Evolutionary conservation across 2,329 filamentous ascomycete genomes (phyloP).

Genomic region (Moelleriella libera): DNA sequence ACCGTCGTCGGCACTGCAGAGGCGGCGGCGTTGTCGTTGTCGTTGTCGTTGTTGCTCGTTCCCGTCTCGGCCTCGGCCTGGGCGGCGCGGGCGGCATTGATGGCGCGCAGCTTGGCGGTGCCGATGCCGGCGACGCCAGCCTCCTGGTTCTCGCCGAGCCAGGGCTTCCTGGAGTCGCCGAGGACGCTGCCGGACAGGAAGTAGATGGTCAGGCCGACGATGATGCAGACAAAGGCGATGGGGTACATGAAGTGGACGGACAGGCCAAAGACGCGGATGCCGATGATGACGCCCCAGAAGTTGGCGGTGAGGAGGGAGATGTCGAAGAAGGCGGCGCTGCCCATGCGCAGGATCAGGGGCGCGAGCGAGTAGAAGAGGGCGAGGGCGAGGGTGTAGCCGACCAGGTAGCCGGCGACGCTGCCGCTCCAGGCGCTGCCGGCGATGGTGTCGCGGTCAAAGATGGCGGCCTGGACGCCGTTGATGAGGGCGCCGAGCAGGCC

Average conservation of each 20-base stretch:
- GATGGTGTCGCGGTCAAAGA: slow-evolving; percentile 59
- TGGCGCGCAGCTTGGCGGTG: slow-evolving; percentile 68
- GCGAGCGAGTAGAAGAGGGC: slow-evolving; percentile 77
- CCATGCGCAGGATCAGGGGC: slow-evolving; percentile 79
- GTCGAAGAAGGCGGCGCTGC: slow-evolving; percentile 89
- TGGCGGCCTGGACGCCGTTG: slow-evolving; percentile 79
- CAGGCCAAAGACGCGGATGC: slow-evolving; percentile 71
- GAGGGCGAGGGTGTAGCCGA: slow-evolving; percentile 79
- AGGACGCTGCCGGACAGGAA: slow-evolving; percentile 72
- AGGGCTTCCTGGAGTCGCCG: slow-evolving; percentile 87
- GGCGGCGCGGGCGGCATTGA: slow-evolving; percentile 37
- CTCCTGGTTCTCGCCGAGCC: slow-evolving; percentile 81
- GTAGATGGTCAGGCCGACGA: slow-evolving; percentile 74
- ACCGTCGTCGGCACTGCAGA: no score
- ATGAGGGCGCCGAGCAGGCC: slow-evolving; percentile 80
- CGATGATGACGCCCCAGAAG: slow-evolving; percentile 95
- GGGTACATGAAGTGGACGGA: slow-evolving; percentile 83
- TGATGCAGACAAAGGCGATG: slow-evolving; percentile 86
- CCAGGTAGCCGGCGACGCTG: slow-evolving; percentile 60
- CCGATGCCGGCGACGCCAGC: slow-evolving; percentile 65
- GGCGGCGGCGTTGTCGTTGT: no score
- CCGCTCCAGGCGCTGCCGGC: slow-evolving; percentile 6
- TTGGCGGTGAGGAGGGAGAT: slow-evolving; percentile 87
- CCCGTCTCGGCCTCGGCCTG: slow-evolving; percentile 16
- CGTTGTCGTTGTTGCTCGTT: background rate